Conservation (phyloP, 345 rosid genomes). For the Turritis glabra region DNA sequence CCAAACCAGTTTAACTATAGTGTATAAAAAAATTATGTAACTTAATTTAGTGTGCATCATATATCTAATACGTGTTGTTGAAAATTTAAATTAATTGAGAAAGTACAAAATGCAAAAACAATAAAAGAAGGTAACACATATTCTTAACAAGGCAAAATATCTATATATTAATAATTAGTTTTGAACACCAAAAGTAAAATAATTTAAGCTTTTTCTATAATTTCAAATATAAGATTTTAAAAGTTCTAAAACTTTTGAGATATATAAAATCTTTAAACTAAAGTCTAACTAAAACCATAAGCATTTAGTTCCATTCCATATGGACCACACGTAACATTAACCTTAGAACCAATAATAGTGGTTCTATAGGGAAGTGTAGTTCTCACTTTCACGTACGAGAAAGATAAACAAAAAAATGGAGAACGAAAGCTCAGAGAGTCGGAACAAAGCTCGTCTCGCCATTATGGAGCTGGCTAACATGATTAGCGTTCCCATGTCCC, state of each 20-base stretch:
- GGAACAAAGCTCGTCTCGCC: slow-evolving; percentile 61
- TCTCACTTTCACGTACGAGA: background rate
- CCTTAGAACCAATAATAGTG: background rate
- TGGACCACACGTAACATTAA: background rate
- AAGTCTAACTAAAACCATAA: background rate
- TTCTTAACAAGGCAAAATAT: background rate
- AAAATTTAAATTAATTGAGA: background rate
- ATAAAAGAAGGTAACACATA: background rate
- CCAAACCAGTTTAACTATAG: background rate
- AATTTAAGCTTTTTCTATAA: background rate
- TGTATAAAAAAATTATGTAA: background rate
- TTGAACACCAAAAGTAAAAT: background rate
- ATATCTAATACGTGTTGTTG: background rate
- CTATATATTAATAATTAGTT: background rate
- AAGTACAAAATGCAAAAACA: background rate
- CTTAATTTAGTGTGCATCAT: background rate
- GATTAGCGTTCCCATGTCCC: slow-evolving; percentile 94
- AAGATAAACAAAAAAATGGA: slow-evolving; percentile 37
- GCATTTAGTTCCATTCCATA: background rate
- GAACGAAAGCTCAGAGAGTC: slow-evolving; percentile 50
- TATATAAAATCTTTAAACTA: background rate
- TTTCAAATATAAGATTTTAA: background rate
- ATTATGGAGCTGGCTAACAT: slow-evolving; percentile 85
- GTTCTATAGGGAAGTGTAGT: background rate
- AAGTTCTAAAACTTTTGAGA: background rate